phyloP scores from a whole-genome alignment of 495 filamentous ascomycete species.

The Neurospora sp. region DNA sequence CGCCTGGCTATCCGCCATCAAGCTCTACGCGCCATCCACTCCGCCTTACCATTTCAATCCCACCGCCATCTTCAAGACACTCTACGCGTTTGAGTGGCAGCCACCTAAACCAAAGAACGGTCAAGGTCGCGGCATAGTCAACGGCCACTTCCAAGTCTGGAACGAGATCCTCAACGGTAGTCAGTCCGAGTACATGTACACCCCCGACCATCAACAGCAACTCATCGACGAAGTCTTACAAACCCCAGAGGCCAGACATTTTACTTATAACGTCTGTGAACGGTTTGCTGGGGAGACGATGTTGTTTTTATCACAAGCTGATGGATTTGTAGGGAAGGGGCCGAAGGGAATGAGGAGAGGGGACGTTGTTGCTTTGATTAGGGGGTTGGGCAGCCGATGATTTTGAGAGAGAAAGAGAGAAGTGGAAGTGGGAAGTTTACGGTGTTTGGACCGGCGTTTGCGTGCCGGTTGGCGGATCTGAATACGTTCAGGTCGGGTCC shows the following conservation, averaged over 20 bases:
- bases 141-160: background rate
- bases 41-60: background rate
- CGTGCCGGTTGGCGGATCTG: background rate
- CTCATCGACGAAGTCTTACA: background rate
- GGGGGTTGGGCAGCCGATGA: background rate
- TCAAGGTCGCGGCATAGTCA: background rate
- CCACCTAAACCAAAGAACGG: background rate
- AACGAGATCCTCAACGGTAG: background rate
- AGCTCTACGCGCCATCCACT: background rate
- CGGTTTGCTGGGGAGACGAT: background rate
- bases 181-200: background rate
- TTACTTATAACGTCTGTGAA: background rate
- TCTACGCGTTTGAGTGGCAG: background rate
- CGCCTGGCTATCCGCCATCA: background rate
- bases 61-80: background rate
- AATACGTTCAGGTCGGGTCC: background rate
- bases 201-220: background rate
- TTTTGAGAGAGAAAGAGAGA: background rate
- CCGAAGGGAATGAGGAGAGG: background rate
- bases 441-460: background rate
- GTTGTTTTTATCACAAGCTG: background rate
- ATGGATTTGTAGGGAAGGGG: background rate
- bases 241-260: background rate
- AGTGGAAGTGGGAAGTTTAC: background rate
- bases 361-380: background rate